Evolutionary conservation across 768 basidiomycete genomes (phyloP).

Genomic region (Pisolithus tinctorius): DNA sequence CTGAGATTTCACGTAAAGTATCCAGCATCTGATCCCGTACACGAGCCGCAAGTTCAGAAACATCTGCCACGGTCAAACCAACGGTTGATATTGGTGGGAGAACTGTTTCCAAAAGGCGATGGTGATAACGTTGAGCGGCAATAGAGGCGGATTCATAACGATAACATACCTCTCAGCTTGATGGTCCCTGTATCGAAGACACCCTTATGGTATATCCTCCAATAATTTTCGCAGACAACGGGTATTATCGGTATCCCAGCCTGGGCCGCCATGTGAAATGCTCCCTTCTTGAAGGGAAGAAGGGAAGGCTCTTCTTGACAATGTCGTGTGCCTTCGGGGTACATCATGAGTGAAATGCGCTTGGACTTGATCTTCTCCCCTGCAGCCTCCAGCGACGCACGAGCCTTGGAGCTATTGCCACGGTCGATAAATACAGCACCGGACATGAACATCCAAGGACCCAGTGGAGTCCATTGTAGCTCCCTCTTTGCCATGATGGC

Average conservation of each 20-base stretch:
- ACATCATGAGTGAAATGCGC: constrained; percentile 83
- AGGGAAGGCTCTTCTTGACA: constrained; percentile 57
- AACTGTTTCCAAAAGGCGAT: constrained; percentile 40
- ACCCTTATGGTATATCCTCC: constrained; percentile 73
- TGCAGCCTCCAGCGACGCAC: constrained; percentile 69
- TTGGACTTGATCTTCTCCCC: constrained; percentile 69
- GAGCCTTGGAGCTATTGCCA: constrained; percentile 67
- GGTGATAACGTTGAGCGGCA: constrained; percentile 6
- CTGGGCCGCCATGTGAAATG: constrained; percentile 92
- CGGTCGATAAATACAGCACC: constrained; percentile 92
- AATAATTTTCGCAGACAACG: constrained; percentile 91
- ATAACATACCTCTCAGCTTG: constrained; percentile 60
- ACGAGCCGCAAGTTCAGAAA: constrained; percentile 53
- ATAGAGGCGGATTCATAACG: not conserved
- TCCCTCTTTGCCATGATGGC: constrained; percentile 93
- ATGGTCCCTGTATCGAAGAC: constrained; percentile 71
- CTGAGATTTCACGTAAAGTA: constrained; percentile 72
- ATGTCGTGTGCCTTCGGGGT: constrained; percentile 92
- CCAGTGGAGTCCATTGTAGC: constrained; percentile 79
- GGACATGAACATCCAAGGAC: constrained; percentile 84
- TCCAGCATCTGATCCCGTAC: constrained; percentile 78
- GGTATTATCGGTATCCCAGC: constrained; percentile 88
- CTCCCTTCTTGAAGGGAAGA: constrained; percentile 94
- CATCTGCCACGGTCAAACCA: constrained; percentile 65
- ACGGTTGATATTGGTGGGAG: constrained; percentile 82